Evolutionary conservation across 2,329 filamentous ascomycete genomes (phyloP), one percentile per base, ranked within the genome.

Genomic region (Macroventuria anomochaeta): DNA sequence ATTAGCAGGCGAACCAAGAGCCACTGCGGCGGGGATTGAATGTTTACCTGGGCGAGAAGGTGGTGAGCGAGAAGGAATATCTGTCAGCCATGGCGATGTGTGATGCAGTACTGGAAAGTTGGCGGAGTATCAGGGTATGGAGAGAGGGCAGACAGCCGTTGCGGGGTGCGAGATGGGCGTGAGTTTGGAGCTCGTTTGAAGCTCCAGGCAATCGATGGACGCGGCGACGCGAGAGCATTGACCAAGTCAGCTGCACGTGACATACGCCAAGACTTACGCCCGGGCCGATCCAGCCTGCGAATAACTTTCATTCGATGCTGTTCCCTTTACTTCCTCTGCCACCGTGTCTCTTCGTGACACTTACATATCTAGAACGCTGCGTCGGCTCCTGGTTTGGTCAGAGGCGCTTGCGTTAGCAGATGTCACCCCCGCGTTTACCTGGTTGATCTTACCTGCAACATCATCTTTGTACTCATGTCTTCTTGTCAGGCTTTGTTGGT

Each of bases 21-120:
- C 58, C 39, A 61, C 33, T 31, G 46, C 46, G 52, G 40, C 43
- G 50, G 55, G 52, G 48, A 46, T 23, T 46, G 53, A 33, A 57
- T 68, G 60, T 86, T 79, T 87, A 96, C 95, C 93, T 99, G 77
- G 95, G 95, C 73, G 95, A 97, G 88, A 99, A 99, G 63, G 95
- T 99, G 62, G 95, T 99, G 76, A 99, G 85, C 56, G 95, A 99
- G 87, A 99, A 99, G 50, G 93, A 97, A 80, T 99, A 99, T 83
- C 95, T 86, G 80, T 99, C 95, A 74, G 95, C 93, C 93, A 99
- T 99, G 75, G 65, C 63, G 65, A 60, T 33, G 33, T 56, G 36
- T 40, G 43, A 42, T 46, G 31, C 40, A 31, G 43, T 12, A 32
- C 26, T 51, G 40, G 32, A 34, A 12, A 36, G 38, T 53, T 43